phyloP scores from a whole-genome alignment of 768 basidiomycete genomes.

The Lactifluus hygrophoroides region DNA sequence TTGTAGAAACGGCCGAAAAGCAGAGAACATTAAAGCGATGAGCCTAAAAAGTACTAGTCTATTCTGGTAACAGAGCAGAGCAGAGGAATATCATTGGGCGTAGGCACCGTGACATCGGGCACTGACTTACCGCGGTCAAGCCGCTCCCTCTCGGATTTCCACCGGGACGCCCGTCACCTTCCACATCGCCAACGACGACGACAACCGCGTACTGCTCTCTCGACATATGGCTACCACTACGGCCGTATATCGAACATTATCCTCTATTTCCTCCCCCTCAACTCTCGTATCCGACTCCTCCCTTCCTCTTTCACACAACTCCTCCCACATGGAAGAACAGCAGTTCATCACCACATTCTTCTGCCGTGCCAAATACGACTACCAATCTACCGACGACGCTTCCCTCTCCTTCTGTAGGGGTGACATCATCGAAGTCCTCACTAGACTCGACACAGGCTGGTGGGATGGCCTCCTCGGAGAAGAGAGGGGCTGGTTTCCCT shows the following conservation, averaged over 20 bases:
- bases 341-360: constrained; percentile 64
- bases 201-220: background rate
- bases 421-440: constrained; percentile 91
- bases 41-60: too few species aligned
- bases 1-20: constrained; percentile 95
- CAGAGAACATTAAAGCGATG: constrained; percentile 72
- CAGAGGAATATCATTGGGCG: too few species aligned
- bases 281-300: constrained; percentile 5
- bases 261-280: background rate
- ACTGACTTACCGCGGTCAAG: too few species aligned
- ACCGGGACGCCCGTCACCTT: too few species aligned
- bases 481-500: constrained; percentile 94
- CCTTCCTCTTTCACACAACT: background rate
- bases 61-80: too few species aligned
- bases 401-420: constrained; percentile 81
- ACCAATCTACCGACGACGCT: constrained; percentile 78
- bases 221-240: constrained; percentile 2
- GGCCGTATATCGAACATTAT: background rate
- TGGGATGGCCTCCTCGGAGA: constrained; percentile 93
- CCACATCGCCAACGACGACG: background rate
- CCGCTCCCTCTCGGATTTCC: background rate
- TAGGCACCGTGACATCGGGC: too few species aligned
- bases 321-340: constrained; percentile 34
- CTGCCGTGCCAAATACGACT: constrained; percentile 89
- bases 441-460: constrained; percentile 90